Conservation (phyloP, 805 yeast genomes). For the Metschnikowia proteae region DNA sequence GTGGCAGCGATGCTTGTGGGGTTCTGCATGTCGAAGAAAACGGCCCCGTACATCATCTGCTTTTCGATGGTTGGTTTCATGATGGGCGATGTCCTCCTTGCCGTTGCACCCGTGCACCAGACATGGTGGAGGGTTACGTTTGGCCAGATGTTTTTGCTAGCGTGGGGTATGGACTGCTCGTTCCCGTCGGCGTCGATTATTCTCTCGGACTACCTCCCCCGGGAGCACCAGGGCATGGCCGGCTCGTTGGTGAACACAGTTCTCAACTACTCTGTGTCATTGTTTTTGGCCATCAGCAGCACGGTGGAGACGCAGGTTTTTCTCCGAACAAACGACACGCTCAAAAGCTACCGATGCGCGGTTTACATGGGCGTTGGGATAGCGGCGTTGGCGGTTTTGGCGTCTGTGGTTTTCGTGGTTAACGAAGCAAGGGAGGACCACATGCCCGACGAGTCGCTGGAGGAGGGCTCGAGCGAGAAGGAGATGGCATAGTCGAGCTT, state of each 20-base stretch:
- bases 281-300: conserved; percentile 70
- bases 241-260: conserved; percentile 70
- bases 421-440: background rate
- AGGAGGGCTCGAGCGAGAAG: background rate
- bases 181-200: conserved; percentile 72
- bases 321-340: conserved; percentile 7
- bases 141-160: conserved; percentile 51
- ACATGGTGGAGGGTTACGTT: conserved; percentile 56
- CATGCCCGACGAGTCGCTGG: background rate
- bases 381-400: conserved; percentile 44
- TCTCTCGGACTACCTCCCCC: conserved; percentile 56
- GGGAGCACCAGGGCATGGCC: conserved; percentile 70
- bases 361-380: conserved; percentile 60
- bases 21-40: conserved; percentile 40
- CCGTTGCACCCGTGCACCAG: conserved; percentile 56
- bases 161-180: conserved; percentile 76
- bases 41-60: conserved; percentile 49
- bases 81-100: conserved; percentile 50
- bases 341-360: conserved; percentile 54
- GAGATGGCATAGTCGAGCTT: background rate
- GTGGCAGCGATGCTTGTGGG: conserved; percentile 54
- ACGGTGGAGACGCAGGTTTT: conserved; percentile 45
- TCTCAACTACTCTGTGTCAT: conserved; percentile 64
- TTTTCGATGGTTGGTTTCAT: conserved; percentile 52
- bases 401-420: conserved; percentile 22